phyloP scores from a whole-genome alignment of 2,329 filamentous ascomycete genomes.

The Calycina marina region DNA sequence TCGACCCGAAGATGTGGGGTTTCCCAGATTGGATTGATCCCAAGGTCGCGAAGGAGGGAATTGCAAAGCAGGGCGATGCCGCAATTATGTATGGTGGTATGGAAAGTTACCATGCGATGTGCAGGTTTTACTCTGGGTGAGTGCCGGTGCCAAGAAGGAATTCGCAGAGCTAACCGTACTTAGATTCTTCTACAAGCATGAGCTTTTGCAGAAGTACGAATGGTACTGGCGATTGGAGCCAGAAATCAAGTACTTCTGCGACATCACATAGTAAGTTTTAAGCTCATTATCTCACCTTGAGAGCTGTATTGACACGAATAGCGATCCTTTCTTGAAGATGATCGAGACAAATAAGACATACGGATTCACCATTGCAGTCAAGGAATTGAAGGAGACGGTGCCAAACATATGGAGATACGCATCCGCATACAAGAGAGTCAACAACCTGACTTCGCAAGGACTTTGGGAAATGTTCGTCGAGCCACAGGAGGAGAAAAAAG shows the following conservation, averaged over 20 bases:
- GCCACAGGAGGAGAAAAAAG: constrained; percentile 46
- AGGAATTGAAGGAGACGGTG: constrained; percentile 93
- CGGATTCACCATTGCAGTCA: constrained; percentile 96
- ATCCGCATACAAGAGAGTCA: constrained; percentile 88
- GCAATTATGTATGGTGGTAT: constrained; percentile 99
- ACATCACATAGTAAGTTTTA: constrained; percentile 78
- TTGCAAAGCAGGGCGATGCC: constrained; percentile 88
- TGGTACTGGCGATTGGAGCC: constrained; percentile 99
- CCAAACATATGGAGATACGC: constrained; percentile 98
- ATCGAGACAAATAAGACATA: constrained; percentile 92
- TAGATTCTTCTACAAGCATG: constrained; percentile 94
- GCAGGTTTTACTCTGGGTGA: constrained; percentile 94
- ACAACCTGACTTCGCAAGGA: constrained; percentile 81
- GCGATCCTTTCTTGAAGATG: constrained; percentile 94
- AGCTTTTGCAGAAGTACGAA: constrained; percentile 87
- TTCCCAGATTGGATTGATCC: constrained; percentile 93
- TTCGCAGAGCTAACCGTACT: constrained; percentile 8
- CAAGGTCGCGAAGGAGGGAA: constrained; percentile 88
- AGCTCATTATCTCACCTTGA: not conserved
- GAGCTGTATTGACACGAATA: constrained; percentile 30
- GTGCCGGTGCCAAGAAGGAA: constrained; percentile 18
- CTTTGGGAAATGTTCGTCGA: constrained; percentile 99
- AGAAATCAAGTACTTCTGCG: constrained; percentile 99
- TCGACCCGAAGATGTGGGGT: constrained; percentile 83
- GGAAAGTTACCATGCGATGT: constrained; percentile 99